Percentiles rank a stretch among this genome's conserved stretches.
phyloP scores from a whole-genome alignment of 2,329 filamentous ascomycete genomes.

The Neopestalotiopsis sp. region DNA sequence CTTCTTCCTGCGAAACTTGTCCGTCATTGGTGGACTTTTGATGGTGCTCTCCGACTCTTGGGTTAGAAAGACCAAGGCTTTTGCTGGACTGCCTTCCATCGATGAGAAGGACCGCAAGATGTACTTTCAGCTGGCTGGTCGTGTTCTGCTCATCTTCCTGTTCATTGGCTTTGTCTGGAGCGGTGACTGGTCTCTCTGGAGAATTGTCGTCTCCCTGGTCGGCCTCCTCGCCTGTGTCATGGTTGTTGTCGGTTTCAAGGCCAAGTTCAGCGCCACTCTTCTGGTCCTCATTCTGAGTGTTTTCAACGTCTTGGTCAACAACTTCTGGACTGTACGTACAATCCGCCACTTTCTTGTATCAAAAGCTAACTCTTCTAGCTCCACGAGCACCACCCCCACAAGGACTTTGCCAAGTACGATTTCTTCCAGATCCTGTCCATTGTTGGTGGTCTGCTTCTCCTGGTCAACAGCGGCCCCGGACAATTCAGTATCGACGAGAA shows the following conservation, averaged over 20 bases:
- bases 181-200: constrained; percentile 89
- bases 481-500: constrained; percentile 99
- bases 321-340: constrained; percentile 95
- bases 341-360: constrained; percentile 8
- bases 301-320: constrained; percentile 98
- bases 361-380: constrained; percentile 61
- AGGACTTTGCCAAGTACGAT: constrained; percentile 99
- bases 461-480: constrained; percentile 98
- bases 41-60: constrained; percentile 99
- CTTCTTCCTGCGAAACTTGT: constrained; percentile 99
- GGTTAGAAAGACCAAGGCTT: constrained; percentile 97
- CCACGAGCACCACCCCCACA: constrained; percentile 97
- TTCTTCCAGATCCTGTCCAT: constrained; percentile 99
- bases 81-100: constrained; percentile 88
- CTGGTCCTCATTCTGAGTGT: constrained; percentile 93
- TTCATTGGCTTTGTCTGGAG: constrained; percentile 97
- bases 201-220: constrained; percentile 81
- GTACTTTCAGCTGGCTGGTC: constrained; percentile 98
- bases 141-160: constrained; percentile 95
- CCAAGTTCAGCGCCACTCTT: constrained; percentile 96
- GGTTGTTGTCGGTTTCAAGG: constrained; percentile 99
- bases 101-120: constrained; percentile 99
- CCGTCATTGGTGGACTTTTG: constrained; percentile 93
- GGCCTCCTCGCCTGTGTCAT: constrained; percentile 94
- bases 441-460: constrained; percentile 91